Evolutionary conservation across 352 stramenopile genomes (phyloP).

Genomic region (Phytophthora pinifolia): DNA sequence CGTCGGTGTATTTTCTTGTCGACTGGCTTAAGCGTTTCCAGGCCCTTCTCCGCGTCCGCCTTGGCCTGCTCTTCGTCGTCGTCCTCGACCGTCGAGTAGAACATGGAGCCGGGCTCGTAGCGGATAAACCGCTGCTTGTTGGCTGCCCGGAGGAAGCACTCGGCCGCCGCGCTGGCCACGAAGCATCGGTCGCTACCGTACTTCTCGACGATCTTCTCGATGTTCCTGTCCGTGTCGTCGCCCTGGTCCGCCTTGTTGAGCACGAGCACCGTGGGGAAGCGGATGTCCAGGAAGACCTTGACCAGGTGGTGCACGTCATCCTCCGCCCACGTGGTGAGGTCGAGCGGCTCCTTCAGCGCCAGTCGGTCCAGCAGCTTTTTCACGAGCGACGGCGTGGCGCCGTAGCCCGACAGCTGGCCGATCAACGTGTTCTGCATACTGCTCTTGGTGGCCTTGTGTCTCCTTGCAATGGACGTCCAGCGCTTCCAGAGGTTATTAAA

Average conservation of each 20-base stretch:
- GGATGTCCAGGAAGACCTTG: constrained; percentile 70
- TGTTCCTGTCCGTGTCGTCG: constrained; percentile 86
- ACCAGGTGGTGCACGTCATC: constrained; percentile 74
- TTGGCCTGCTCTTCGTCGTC: constrained; percentile 42
- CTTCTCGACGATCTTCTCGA: constrained; percentile 86
- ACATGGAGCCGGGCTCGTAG: constrained; percentile 87
- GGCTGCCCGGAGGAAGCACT: constrained; percentile 79
- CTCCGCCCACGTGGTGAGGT: constrained; percentile 59
- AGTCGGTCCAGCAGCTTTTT: constrained; percentile 70
- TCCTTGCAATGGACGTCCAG: constrained; percentile 77
- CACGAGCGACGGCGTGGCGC: constrained; percentile 74
- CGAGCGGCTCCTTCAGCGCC: constrained; percentile 57
- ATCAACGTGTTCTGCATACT: constrained; percentile 69
- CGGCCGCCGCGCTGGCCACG: constrained; percentile 82
- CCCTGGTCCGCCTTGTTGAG: constrained; percentile 90
- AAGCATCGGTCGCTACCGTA: constrained; percentile 88
- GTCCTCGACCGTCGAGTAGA: constrained; percentile 77
- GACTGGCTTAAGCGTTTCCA: constrained; percentile 56
- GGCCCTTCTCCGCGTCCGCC: constrained; percentile 21
- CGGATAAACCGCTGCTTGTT: constrained; percentile 78
- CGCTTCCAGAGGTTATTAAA: constrained; percentile 89
- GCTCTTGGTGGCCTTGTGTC: constrained; percentile 75
- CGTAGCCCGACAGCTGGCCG: constrained; percentile 78
- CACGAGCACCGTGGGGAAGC: constrained; percentile 87
- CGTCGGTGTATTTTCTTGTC: constrained; percentile 82